phyloP scores from a whole-genome alignment of 177 flowering plant species.

The Vitis hybrid region DNA sequence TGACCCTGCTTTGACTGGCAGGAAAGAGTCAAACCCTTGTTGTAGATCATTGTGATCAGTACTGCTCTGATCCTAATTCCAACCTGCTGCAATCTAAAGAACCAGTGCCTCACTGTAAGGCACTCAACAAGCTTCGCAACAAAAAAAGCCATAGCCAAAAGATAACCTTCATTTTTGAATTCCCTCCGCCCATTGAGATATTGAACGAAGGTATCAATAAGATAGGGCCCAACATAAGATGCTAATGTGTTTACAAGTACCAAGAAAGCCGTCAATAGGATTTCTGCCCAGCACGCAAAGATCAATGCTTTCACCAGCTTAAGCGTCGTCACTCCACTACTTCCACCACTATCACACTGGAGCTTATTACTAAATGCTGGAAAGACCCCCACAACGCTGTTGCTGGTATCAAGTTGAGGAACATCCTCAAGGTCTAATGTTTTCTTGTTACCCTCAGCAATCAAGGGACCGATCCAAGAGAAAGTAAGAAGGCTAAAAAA shows the following conservation, averaged over 20 bases:
- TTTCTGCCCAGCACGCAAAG: slow-evolving; percentile 46
- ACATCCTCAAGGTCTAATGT: slow-evolving; percentile 64
- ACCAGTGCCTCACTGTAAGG: slow-evolving; percentile 57
- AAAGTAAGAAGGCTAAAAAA: slow-evolving; percentile 56
- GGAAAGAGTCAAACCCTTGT: slow-evolving; percentile 72
- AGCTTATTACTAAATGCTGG: slow-evolving; percentile 33
- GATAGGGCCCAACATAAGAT: slow-evolving; percentile 62
- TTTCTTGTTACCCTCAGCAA: slow-evolving; percentile 61
- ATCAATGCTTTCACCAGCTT: slow-evolving; percentile 53
- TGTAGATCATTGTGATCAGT: slow-evolving; percentile 53
- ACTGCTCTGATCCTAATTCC: slow-evolving; percentile 55
- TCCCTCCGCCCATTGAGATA: slow-evolving; percentile 44
- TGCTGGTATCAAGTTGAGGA: slow-evolving; percentile 48
- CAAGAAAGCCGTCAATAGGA: slow-evolving; percentile 38
- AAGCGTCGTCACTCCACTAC: slow-evolving; percentile 25
- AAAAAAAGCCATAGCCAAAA: slow-evolving; percentile 47
- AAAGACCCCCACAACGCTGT: slow-evolving; percentile 42
- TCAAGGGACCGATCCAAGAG: slow-evolving; percentile 70
- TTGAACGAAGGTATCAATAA: slow-evolving; percentile 61
- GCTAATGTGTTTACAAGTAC: slow-evolving; percentile 42
- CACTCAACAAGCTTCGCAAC: slow-evolving; percentile 65
- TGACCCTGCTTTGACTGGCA: slow-evolving; percentile 60
- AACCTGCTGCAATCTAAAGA: slow-evolving; percentile 47
- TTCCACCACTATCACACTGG: slow-evolving; percentile 17
- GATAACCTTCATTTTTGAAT: slow-evolving; percentile 45